Conservation (phyloP, 2,329 filamentous ascomycete genomes). For the Verticillium longisporum region DNA sequence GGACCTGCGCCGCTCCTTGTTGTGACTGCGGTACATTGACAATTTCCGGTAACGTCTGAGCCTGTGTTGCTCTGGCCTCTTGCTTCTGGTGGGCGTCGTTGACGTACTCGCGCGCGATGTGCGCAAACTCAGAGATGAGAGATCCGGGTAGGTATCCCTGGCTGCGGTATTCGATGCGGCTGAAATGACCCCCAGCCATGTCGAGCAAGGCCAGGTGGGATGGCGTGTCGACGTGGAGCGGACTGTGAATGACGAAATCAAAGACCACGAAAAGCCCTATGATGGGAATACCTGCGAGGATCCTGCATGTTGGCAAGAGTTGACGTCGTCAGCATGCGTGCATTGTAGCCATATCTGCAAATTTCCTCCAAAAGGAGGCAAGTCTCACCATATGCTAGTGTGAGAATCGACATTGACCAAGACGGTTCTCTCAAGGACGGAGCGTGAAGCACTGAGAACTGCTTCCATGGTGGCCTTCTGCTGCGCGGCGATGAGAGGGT, state of each 20-base stretch:
- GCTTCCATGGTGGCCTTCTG: constrained; percentile 10
- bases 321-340: background rate
- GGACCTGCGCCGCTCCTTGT: background rate
- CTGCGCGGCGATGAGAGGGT: constrained; percentile 5
- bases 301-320: constrained; percentile 9
- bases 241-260: constrained; percentile 27
- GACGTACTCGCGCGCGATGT: constrained; percentile 34
- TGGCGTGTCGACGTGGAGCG: constrained; percentile 15
- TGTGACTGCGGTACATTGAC: background rate
- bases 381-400: constrained; percentile 18
- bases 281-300: constrained; percentile 27
- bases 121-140: constrained; percentile 28
- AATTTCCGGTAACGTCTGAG: background rate
- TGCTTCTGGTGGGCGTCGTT: constrained; percentile 8
- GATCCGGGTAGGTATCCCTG: constrained; percentile 26
- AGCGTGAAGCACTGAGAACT: constrained; percentile 13
- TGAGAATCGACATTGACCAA: constrained; percentile 21
- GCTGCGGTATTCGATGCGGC: constrained; percentile 30
- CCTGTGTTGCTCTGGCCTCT: background rate
- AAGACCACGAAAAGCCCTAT: constrained; percentile 31
- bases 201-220: constrained; percentile 31
- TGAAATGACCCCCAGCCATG: constrained; percentile 34
- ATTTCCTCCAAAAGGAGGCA: background rate
- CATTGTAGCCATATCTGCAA: background rate
- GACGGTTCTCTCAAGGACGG: constrained; percentile 19